Base-by-base conservation (phyloP, 371 early-diverging fungal genomes). In the Mortierella sp. region DNA sequence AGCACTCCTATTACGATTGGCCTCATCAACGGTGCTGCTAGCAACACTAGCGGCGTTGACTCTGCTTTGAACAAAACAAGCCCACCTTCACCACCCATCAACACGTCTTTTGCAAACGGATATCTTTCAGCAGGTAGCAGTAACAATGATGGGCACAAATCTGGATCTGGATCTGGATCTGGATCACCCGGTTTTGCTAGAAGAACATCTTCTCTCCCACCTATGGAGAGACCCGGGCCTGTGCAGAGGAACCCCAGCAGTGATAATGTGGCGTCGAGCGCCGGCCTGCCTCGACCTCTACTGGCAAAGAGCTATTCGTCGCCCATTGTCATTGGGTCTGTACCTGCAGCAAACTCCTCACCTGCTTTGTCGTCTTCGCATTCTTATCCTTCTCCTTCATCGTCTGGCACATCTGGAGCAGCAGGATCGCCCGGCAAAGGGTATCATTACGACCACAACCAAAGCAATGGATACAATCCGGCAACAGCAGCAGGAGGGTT, bases 261-360 rank as follows among this genome's bases (percentile, higher is more conserved):
- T 21, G 73, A 72, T 19, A 52, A 72, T 52, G 38, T 65, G 2
- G 10, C 65, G 0, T 65, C 65, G 24, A 65, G 65, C 24, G 65
- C 21, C 1, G 38, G 65, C 38, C 21, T 65, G 21, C 65, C 65
- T 21, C 65, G 65, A 19, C 65, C 65, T 65, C 24, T 65, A 8
- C 21, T 65, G 34, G 38, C 65, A 24, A 65, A 65, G 38, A 65
- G 65, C 31, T 38, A 34, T 21, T 38, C 65, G 65, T 65, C 65
- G 3, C 74, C 57, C 55, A 57, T 55, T 28, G 74, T 74, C 74
- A 42, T 74, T 24, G 55, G 44, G 34, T 19, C 58, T 26, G 74
- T 7, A n/a, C 42, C 60, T 16, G 13, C 58, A 11, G 26, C 13
- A 26, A 58, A 26, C 58, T 11, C 65, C 10, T 38, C 34, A 9